Conservation (phyloP, 140 eudicot species). For the Oenanthe javanica region DNA sequence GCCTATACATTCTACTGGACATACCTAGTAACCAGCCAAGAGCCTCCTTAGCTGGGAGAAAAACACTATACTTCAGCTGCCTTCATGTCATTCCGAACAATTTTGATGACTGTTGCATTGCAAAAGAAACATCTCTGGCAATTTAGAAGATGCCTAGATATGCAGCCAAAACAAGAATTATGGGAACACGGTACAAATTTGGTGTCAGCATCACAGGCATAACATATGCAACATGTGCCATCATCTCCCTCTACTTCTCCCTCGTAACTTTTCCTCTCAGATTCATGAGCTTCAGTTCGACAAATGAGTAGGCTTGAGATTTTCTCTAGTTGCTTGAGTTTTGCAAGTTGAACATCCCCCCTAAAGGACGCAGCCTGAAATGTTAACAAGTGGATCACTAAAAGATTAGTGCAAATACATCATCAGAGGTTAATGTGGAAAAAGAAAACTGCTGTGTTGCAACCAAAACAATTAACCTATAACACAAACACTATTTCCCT, state of each 20-base stretch:
- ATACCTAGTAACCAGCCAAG: background rate
- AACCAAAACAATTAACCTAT: background rate
- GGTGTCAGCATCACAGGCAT: slow-evolving; percentile 58
- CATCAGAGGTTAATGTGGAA: background rate
- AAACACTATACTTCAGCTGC: slow-evolving; percentile 13
- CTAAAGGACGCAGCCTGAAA: slow-evolving; percentile 57
- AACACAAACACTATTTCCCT: background rate
- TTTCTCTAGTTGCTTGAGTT: slow-evolving; percentile 67
- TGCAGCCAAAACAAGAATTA: slow-evolving; percentile 86
- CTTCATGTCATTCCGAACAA: slow-evolving; percentile 29
- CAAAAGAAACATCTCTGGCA: slow-evolving; percentile 97
- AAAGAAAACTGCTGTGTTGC: background rate
- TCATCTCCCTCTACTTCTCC: slow-evolving; percentile 61
- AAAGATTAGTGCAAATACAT: background rate
- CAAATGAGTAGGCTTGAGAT: slow-evolving; percentile 54
- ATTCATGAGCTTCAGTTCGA: slow-evolving; percentile 29
- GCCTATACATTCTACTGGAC: background rate
- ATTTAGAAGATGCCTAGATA: slow-evolving; percentile 86
- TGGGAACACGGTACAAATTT: slow-evolving; percentile 78
- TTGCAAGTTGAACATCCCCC: slow-evolving; percentile 50
- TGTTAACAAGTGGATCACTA: background rate
- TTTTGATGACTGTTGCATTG: slow-evolving; percentile 62
- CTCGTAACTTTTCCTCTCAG: slow-evolving; percentile 25
- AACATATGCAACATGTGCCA: slow-evolving; percentile 74
- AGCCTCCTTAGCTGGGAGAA: background rate